Evolutionary conservation across 805 yeast genomes (phyloP), one percentile per base, ranked within the genome.

Genomic region (Pichia kluyveri): DNA sequence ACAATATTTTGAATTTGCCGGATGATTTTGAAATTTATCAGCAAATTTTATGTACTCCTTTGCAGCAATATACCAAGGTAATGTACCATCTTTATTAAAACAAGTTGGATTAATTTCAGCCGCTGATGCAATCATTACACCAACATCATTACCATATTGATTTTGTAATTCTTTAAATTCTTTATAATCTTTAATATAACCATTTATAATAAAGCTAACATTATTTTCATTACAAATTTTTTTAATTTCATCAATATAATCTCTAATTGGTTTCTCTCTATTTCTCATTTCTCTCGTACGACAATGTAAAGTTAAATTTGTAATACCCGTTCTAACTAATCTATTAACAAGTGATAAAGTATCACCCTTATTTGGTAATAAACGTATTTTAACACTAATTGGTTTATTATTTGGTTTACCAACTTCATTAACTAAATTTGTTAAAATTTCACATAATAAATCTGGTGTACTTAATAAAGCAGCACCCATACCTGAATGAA

Each of bases 401-500:
- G 96, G 88, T 56, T 88, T 86, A 18, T 71, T 66, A 57, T 76
- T 63, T 5, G 95, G 95, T 47, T 65, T 71, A 7, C 99, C 99
- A 1, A 93, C 90, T 53, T 88, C 71, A 26, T 73, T 73, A 2
- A 93, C 97, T 43, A 93, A 67, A 8, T 75, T 73, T 4, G 65
- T 65, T 51, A 93, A 67, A 31, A 93, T 93, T 15, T 73, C 72
- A 54, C 83, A 84, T 17, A 93, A 70, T 38, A 77, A 67, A 41
- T 86, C 96, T 0, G 98, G 97, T 0, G 90, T 86, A 32, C 73
- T 70, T 47, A 93, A 69, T 42, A 93, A 69, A 0, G 96, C 97
- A 3, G 98, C 96, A 6, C 99, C 99, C 98, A 93, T 93, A 1
- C 99, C 99, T 0, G 95, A 74, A 64, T 93, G 99, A 3, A 89